Evolutionary conservation across 1,139 yeast species (phyloP).

Genomic region (Williopsis jadinii): DNA sequence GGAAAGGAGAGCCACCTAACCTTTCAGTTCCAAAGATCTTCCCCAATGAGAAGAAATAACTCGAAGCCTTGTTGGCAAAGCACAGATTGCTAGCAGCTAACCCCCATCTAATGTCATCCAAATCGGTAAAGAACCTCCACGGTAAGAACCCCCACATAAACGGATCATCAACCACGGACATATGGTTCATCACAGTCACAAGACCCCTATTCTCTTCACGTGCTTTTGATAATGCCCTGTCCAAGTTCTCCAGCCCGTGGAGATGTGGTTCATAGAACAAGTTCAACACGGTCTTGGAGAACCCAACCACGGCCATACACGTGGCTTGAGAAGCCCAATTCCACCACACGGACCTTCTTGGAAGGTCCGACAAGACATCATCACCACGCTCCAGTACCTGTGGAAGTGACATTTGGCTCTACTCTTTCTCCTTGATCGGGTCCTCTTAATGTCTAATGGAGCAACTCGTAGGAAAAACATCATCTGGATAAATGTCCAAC

Average conservation of each 20-base stretch:
- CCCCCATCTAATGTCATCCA: slow-evolving; percentile 83
- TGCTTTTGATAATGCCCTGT: slow-evolving; percentile 55
- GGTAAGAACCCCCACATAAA: slow-evolving; percentile 85
- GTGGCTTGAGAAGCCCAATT: slow-evolving; percentile 62
- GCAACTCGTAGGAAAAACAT: no score
- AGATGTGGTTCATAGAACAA: slow-evolving; percentile 57
- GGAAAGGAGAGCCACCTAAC: slow-evolving; percentile 91
- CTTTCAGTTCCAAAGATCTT: slow-evolving; percentile 80
- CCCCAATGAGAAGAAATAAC: slow-evolving; percentile 77
- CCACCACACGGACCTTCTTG: slow-evolving; percentile 58
- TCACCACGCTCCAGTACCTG: slow-evolving; percentile 73
- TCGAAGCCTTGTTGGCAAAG: slow-evolving; percentile 48
- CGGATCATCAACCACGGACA: slow-evolving; percentile 93
- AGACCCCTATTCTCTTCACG: slow-evolving; percentile 64
- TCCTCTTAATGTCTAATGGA: no score
- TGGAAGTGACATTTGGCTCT: slow-evolving; percentile 54
- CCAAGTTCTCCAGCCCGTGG: slow-evolving; percentile 55
- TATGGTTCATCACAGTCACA: slow-evolving; percentile 90
- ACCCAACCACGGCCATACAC: slow-evolving; percentile 57
- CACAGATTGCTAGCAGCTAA: slow-evolving; percentile 91
- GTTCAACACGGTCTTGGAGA: slow-evolving; percentile 56
- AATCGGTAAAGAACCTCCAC: slow-evolving; percentile 52
- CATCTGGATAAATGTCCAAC: no score
- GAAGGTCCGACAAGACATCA: slow-evolving; percentile 57
- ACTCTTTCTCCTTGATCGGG: no score